Percentiles rank a stretch among this genome's conserved stretches.
phyloP scores from a whole-genome alignment of 306 rosid genomes.

The Cicer bijugum region DNA sequence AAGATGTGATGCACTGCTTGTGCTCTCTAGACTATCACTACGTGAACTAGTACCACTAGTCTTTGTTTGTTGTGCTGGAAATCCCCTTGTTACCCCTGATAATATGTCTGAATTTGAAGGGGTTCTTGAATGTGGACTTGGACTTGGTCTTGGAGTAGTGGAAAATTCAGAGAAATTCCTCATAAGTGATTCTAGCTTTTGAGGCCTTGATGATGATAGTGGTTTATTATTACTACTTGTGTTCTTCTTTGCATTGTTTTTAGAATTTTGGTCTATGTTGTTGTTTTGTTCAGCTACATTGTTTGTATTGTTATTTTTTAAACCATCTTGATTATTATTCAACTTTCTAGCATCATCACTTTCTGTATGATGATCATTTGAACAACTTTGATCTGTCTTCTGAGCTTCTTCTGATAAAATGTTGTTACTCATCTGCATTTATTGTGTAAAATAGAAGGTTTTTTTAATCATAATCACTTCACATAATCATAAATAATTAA shows the following conservation, averaged over 20 bases:
- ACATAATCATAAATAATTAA: not conserved
- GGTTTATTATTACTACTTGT: not conserved
- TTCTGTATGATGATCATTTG: conserved; percentile 27
- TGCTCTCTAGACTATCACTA: conserved; percentile 69
- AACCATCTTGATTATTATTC: conserved; percentile 34
- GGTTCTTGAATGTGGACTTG: conserved; percentile 30
- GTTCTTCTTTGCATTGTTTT: conserved; percentile 7
- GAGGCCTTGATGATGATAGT: conserved; percentile 35
- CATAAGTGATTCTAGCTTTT: conserved; percentile 27
- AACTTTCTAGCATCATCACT: conserved; percentile 1
- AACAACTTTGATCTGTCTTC: conserved; percentile 40
- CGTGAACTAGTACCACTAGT: conserved; percentile 49
- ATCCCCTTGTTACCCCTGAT: conserved; percentile 22
- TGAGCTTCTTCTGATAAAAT: conserved; percentile 37
- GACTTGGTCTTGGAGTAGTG: conserved; percentile 8
- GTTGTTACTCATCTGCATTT: conserved; percentile 48
- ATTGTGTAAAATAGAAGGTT: conserved; percentile 24
- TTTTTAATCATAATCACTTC: conserved; percentile 37
- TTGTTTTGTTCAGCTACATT: too few relatives aligned
- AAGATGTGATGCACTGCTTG: conserved; percentile 42
- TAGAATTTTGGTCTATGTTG: not conserved
- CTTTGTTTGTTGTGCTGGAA: too few relatives aligned
- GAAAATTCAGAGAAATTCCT: conserved; percentile 45
- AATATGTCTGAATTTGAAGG: conserved; percentile 45
- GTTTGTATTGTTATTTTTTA: not conserved